Evolutionary conservation across 2,329 filamentous ascomycete genomes (phyloP), one percentile per base, ranked within the genome.

Genomic region (Colletotrichum limetticola): DNA sequence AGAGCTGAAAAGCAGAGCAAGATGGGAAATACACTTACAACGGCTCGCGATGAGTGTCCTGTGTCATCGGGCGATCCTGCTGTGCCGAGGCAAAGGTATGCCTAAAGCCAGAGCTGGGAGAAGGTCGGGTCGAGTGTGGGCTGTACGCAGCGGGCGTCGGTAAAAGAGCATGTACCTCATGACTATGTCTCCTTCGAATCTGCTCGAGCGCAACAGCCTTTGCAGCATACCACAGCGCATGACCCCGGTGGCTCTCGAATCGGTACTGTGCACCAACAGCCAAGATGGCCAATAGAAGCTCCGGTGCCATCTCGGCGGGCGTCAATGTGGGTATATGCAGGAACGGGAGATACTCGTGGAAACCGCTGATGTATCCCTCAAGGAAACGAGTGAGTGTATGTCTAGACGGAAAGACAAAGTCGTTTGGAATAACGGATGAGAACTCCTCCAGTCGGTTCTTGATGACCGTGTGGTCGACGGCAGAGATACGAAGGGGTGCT

Each of bases 281-380:
- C 26, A 92, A 84, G 19, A 94, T 88, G 0, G 92, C 92, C 32
- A 95, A 82, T 5, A 93, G 83, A 4, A 94, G 83, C 79, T 94
- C 93, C 0, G 92, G 88, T 0, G 91, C 89, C n/a, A 90, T 86
- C n/a, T 91, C 88, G 8, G 88, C 88, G 0, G 91, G 87, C 1
- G 86, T 85, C 59, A 94, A 85, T 0, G 92, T 94, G 0, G 92
- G 90, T 5, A 93, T 82, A 78, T 95, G 92, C 32, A 94, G 83
- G 74, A 94, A 87, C 0, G 87, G 87, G 0, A 89, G 78, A 72
- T 88, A 85, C 65, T 88, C 86, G 68, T 89, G 87, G 71, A 94
- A 93, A 0, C 92, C 91, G 71, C 87, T 89, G 66, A 93, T 88
- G 76, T 93, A 94, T 1, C 91, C 92, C 71, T 93, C 91, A 37